phyloP scores from a whole-genome alignment of 2,329 filamentous ascomycete genomes.

The Phoma sp. region DNA sequence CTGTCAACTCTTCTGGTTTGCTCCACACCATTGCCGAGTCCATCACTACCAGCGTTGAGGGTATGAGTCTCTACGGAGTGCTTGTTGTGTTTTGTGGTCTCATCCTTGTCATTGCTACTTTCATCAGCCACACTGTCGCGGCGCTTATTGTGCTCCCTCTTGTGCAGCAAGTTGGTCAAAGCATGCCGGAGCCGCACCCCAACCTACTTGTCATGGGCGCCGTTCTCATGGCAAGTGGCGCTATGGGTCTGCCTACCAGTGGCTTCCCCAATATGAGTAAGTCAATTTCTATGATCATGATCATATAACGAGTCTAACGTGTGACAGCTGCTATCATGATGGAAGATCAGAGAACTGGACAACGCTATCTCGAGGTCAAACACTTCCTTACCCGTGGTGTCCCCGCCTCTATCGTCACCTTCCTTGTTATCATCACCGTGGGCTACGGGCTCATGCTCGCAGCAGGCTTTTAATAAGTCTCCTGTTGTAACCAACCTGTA shows the following conservation, averaged over 20 bases:
- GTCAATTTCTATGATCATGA: constrained; percentile 52
- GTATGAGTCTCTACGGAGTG: constrained; percentile 84
- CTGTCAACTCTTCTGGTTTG: constrained; percentile 90
- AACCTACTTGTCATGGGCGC: constrained; percentile 95
- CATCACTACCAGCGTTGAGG: constrained; percentile 77
- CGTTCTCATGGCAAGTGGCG: constrained; percentile 96
- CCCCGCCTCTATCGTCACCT: constrained; percentile 82
- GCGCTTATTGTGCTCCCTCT: constrained; percentile 93
- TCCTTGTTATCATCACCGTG: constrained; percentile 82
- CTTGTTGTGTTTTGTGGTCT: constrained; percentile 83
- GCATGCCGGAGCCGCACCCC: constrained; percentile 87
- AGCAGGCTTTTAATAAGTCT: constrained; percentile 63
- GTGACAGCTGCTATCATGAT: constrained; percentile 93
- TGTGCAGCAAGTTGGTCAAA: constrained; percentile 82
- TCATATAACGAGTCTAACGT: constrained; percentile 21
- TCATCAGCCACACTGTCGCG: constrained; percentile 97
- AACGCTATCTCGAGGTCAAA: constrained; percentile 88
- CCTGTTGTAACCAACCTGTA: not conserved
- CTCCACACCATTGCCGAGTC: constrained; percentile 83
- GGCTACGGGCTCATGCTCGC: constrained; percentile 91
- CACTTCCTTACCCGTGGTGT: constrained; percentile 96
- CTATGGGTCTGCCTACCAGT: constrained; percentile 93
- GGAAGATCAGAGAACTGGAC: constrained; percentile 88
- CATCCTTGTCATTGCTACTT: constrained; percentile 92
- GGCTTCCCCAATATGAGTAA: constrained; percentile 99